phyloP scores from a whole-genome alignment of 2,329 filamentous ascomycete species.

The Colletotrichum cereale region DNA sequence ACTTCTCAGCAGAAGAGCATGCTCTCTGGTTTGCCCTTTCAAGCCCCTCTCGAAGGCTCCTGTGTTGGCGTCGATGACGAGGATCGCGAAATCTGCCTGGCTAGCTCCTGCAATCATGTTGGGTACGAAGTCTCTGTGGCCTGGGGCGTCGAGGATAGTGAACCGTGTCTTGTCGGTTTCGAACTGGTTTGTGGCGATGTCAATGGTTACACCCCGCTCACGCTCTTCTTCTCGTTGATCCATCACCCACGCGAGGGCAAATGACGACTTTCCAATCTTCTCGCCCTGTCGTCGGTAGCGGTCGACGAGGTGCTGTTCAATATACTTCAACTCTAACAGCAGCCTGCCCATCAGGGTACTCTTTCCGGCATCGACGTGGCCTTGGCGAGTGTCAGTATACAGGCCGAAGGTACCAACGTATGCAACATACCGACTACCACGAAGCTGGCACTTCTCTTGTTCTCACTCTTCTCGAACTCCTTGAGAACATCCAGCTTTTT shows the following conservation, averaged over 20 bases:
- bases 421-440: slow-evolving; percentile 83
- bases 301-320: slow-evolving; percentile 89
- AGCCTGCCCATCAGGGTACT: slow-evolving; percentile 98
- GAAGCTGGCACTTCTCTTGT: slow-evolving; percentile 88
- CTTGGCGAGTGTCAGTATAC: slow-evolving; percentile 56
- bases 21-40: slow-evolving; percentile 93
- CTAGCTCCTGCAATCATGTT: slow-evolving; percentile 99
- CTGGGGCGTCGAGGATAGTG: slow-evolving; percentile 95
- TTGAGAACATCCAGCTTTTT: slow-evolving; percentile 89
- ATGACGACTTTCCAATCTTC: slow-evolving; percentile 92
- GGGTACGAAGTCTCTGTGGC: slow-evolving; percentile 94
- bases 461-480: slow-evolving; percentile 80
- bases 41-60: slow-evolving; percentile 95
- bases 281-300: slow-evolving; percentile 91
- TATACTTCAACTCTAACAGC: slow-evolving; percentile 86
- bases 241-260: slow-evolving; percentile 96
- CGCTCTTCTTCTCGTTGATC: slow-evolving; percentile 93
- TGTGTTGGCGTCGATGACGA: slow-evolving; percentile 91
- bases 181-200: slow-evolving; percentile 95
- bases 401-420: not conserved
- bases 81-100: slow-evolving; percentile 93
- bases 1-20: slow-evolving; percentile 88
- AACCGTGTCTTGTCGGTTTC: slow-evolving; percentile 89
- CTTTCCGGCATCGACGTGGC: slow-evolving; percentile 97
- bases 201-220: slow-evolving; percentile 91